phyloP scores from a whole-genome alignment of 441 rosid genomes.

The Sinapis alba region DNA sequence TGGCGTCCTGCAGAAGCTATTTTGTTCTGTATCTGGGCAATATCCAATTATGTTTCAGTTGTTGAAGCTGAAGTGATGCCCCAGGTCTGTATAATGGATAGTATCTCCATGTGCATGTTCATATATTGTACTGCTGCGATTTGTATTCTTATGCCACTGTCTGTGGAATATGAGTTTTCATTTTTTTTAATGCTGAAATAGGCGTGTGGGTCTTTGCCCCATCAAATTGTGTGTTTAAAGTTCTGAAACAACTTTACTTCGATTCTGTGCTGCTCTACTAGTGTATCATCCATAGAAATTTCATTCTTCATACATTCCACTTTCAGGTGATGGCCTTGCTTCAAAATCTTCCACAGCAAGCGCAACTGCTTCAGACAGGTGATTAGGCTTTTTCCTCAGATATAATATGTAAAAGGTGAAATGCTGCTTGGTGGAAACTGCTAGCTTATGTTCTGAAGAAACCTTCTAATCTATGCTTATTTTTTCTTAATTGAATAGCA shows the following conservation, averaged over 20 bases:
- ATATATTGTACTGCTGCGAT: slow-evolving; percentile 13
- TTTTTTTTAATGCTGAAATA: slow-evolving; percentile 6
- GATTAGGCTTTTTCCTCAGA: slow-evolving; percentile 28
- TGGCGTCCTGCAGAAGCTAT: slow-evolving; percentile 99
- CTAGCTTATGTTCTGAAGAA: slow-evolving; percentile 14
- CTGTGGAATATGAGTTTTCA: slow-evolving; percentile 11
- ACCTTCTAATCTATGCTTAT: slow-evolving; percentile 23
- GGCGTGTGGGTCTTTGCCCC: slow-evolving; percentile 3
- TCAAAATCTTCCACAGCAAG: slow-evolving; percentile 82
- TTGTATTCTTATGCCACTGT: neutral
- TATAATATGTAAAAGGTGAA: slow-evolving; percentile 17
- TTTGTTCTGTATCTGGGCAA: slow-evolving; percentile 92
- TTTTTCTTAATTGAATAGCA: slow-evolving; percentile 19
- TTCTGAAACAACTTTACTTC: slow-evolving; percentile 9
- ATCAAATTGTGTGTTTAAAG: slow-evolving; percentile 3
- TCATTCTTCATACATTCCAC: slow-evolving; percentile 28
- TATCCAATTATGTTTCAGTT: slow-evolving; percentile 83
- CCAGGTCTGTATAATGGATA: slow-evolving; percentile 55
- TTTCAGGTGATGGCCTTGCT: slow-evolving; percentile 69
- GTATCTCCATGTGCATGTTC: slow-evolving; percentile 9
- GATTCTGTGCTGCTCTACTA: slow-evolving; percentile 16
- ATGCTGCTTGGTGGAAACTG: slow-evolving; percentile 20
- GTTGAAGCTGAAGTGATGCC: slow-evolving; percentile 94
- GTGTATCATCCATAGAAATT: slow-evolving; percentile 6
- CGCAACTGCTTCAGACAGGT: slow-evolving; percentile 97